phyloP scores from a whole-genome alignment of 2,329 filamentous ascomycete species.

The Rhinocladiella mackenziei region DNA sequence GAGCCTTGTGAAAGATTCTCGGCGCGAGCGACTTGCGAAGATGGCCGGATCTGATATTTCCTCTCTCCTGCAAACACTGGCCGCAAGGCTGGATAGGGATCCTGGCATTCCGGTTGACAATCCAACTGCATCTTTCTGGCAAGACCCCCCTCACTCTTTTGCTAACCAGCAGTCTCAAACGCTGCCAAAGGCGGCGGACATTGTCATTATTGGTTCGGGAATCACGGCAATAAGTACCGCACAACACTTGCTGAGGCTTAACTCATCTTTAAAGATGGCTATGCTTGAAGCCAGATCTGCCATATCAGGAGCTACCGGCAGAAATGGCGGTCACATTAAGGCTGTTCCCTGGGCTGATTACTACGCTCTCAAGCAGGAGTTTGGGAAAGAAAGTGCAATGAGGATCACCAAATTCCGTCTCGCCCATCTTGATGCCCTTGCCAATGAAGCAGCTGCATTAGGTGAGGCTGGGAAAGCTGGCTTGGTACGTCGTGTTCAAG shows the following conservation, averaged over 20 bases:
- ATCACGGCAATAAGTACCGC: slow-evolving; percentile 36
- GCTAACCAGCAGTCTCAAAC: slow-evolving; percentile 20
- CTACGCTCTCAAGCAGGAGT: slow-evolving; percentile 14
- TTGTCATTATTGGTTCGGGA: slow-evolving; percentile 38
- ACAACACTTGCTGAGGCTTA: slow-evolving; percentile 32
- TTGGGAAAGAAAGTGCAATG: slow-evolving; percentile 22
- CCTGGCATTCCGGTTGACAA: slow-evolving; percentile 37
- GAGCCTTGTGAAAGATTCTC: background rate
- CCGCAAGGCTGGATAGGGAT: slow-evolving; percentile 28
- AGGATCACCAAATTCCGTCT: slow-evolving; percentile 32
- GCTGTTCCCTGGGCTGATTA: slow-evolving; percentile 22
- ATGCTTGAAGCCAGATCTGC: slow-evolving; percentile 37
- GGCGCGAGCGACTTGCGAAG: background rate
- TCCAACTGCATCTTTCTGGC: slow-evolving; percentile 38
- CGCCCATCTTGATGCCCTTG: slow-evolving; percentile 22
- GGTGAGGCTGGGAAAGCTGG: slow-evolving; percentile 26
- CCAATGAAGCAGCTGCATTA: slow-evolving; percentile 16
- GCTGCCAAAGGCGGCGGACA: slow-evolving; percentile 31
- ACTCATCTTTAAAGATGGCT: slow-evolving; percentile 31
- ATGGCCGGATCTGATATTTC: slow-evolving; percentile 5
- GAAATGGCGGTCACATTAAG: slow-evolving; percentile 38
- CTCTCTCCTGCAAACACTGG: slow-evolving; percentile 11
- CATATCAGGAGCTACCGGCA: slow-evolving; percentile 38
- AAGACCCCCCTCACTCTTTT: slow-evolving; percentile 30
- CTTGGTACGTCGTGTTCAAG: slow-evolving; percentile 19